Evolutionary conservation across 352 stramenopile genomes (phyloP).

Genomic region (Pythium rhizo-oryzae): DNA sequence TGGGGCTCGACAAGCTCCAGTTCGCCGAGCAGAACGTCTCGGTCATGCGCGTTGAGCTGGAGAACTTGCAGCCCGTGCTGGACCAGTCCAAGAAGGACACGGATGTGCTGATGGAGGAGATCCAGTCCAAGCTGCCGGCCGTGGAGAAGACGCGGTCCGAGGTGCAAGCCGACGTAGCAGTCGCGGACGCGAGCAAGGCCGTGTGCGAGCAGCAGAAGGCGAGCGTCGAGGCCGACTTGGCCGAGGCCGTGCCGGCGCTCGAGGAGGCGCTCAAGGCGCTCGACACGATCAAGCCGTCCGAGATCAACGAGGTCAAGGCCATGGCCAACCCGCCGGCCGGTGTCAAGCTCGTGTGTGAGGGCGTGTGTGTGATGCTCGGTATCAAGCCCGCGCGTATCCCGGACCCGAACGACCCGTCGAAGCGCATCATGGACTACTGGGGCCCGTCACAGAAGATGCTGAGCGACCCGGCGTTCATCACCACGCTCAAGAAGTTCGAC

Average conservation of each 20-base stretch:
- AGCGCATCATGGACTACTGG: slow-evolving; percentile 96
- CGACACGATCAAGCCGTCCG: slow-evolving; percentile 91
- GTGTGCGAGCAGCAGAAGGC: slow-evolving; percentile 91
- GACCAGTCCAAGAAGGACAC: slow-evolving; percentile 92
- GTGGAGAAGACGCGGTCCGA: slow-evolving; percentile 82
- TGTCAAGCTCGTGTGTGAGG: slow-evolving; percentile 94
- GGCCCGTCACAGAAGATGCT: slow-evolving; percentile 94
- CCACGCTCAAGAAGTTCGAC: slow-evolving; percentile 90
- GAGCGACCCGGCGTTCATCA: slow-evolving; percentile 92
- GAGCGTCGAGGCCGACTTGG: slow-evolving; percentile 89
- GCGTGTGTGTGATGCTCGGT: slow-evolving; percentile 94
- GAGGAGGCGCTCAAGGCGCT: slow-evolving; percentile 93
- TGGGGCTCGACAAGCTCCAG: slow-evolving; percentile 93
- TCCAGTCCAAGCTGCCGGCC: slow-evolving; percentile 91
- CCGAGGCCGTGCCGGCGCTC: slow-evolving; percentile 92
- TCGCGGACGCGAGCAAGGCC: slow-evolving; percentile 82
- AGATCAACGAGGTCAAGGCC: slow-evolving; percentile 94
- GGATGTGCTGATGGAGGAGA: slow-evolving; percentile 93
- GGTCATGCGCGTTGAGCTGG: slow-evolving; percentile 94
- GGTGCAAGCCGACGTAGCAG: slow-evolving; percentile 81
- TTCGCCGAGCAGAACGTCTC: slow-evolving; percentile 94
- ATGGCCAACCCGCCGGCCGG: slow-evolving; percentile 93
- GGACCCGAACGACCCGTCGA: slow-evolving; percentile 90
- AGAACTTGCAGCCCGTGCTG: slow-evolving; percentile 93
- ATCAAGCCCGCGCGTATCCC: slow-evolving; percentile 93